Percentiles rank a stretch among this genome's conserved stretches.
phyloP scores from a whole-genome alignment of 2,329 filamentous ascomycete genomes.

The Rutstroemia sp. region DNA sequence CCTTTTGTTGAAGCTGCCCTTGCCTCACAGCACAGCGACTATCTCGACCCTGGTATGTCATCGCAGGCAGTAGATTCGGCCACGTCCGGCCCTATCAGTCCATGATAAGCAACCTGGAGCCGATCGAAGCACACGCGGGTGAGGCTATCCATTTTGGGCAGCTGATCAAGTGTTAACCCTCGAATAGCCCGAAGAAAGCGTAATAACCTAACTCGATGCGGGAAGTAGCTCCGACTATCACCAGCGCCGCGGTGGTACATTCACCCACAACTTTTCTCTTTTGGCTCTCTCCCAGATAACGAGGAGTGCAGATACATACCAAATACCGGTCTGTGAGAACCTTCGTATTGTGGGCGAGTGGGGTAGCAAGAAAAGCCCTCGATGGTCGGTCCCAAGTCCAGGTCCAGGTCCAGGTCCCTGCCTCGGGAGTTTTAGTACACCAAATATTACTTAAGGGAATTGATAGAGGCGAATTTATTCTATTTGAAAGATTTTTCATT shows the following conservation, averaged over 20 bases:
- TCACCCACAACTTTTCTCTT: not conserved
- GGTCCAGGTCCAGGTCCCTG: no score
- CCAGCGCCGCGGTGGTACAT: not conserved
- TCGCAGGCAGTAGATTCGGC: not conserved
- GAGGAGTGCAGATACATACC: no score
- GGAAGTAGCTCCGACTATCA: not conserved
- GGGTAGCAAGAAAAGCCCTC: no score
- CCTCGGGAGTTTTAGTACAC: no score
- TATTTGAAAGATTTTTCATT: not conserved
- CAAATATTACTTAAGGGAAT: not conserved
- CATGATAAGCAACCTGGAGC: not conserved
- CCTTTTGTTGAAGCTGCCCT: not conserved
- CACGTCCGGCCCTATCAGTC: not conserved
- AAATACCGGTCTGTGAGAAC: no score
- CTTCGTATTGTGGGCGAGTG: no score
- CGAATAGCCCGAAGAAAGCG: not conserved
- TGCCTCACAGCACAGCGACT: not conserved
- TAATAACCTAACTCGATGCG: not conserved
- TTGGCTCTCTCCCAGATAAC: not conserved
- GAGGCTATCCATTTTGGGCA: not conserved
- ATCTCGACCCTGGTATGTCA: not conserved
- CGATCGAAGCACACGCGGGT: not conserved
- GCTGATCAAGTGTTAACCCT: not conserved
- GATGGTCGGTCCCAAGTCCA: no score
- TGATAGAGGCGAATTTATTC: not conserved